Conservation (phyloP, 2,329 filamentous ascomycete genomes). For the Colletotrichum brevisporum region DNA sequence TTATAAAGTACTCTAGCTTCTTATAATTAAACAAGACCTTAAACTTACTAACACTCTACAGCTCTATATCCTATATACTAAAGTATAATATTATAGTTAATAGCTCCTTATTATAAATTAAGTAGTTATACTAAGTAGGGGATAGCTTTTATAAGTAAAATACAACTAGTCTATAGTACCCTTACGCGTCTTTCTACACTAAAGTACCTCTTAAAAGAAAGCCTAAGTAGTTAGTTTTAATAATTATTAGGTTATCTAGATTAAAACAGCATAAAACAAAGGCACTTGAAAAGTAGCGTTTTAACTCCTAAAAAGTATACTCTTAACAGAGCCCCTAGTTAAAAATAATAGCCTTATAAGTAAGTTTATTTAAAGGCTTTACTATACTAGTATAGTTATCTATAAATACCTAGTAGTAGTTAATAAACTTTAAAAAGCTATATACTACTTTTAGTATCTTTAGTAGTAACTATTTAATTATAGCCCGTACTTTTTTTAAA, state of each 20-base stretch:
- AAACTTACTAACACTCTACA: neutral
- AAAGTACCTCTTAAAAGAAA: neutral
- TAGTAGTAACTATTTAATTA: neutral
- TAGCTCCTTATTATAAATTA: constrained; percentile 13
- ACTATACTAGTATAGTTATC: neutral
- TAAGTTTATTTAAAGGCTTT: neutral
- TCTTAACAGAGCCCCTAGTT: neutral
- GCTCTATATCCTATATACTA: neutral
- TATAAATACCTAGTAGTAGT: constrained; percentile 3
- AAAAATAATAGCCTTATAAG: neutral
- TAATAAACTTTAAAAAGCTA: neutral
- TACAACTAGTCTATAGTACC: neutral
- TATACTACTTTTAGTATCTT: constrained; percentile 2
- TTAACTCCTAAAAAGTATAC: neutral
- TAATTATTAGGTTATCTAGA: neutral
- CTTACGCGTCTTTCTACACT: neutral
- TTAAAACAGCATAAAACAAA: neutral
- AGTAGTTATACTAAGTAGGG: constrained; percentile 18
- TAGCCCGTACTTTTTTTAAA: neutral
- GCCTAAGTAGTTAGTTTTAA: neutral
- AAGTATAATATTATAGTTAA: neutral
- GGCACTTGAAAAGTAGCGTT: neutral
- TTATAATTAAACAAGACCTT: constrained; percentile 10
- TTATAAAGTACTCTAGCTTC: neutral
- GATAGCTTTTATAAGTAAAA: neutral